Base-by-base conservation (phyloP, 306 rosid genomes). In the Clitoria ternatea region DNA sequence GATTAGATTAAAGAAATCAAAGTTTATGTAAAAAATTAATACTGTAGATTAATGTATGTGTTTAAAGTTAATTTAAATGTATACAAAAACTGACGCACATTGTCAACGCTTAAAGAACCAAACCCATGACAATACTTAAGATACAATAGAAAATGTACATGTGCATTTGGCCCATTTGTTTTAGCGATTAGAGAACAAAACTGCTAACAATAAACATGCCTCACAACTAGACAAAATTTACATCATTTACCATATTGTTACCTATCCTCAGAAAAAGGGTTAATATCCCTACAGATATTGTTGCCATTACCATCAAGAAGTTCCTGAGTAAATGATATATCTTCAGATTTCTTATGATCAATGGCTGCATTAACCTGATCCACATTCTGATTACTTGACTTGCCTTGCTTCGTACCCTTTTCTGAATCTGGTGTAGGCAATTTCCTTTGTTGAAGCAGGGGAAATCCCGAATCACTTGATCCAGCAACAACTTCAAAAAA, bases 401-500 rank as follows among this genome's bases (percentile, higher is more conserved):
- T 81, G 72, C 55, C 84, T 81, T 85, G 92, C 78, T 84, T 86
- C 37, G 50, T 54, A 69, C 77, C 81, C 88, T 81, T 84, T 71
- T 85, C 93, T 48, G 80, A 82, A 77, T 81, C 85, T 37, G 82
- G 56, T 61, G 78, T 65, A 47, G 74, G 75, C 64, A 73, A 74
- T 63, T 77, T 88, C 81, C 86, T 85, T 81, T 80, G 96, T 79
- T 84, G 97, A 72, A 93, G 92, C 68, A 96, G 90, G 77, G 98
- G 96, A 57, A 90, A 90, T 47, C 86, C 91, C 15, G 92, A 84
- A 82, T 85, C 91, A 68, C 74, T 71, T 36, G 90, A 86, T 81
- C 98, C 97, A 52, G 96, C 96, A 56, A 93, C 98, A 7, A 93
- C 98, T 84, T 89, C 98, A 76, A 97, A 90, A 82, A 93, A 93